Evolutionary conservation across 2,329 filamentous ascomycete species (phyloP), one percentile per base, ranked within the genome.

Genomic region (Alternaria panax): DNA sequence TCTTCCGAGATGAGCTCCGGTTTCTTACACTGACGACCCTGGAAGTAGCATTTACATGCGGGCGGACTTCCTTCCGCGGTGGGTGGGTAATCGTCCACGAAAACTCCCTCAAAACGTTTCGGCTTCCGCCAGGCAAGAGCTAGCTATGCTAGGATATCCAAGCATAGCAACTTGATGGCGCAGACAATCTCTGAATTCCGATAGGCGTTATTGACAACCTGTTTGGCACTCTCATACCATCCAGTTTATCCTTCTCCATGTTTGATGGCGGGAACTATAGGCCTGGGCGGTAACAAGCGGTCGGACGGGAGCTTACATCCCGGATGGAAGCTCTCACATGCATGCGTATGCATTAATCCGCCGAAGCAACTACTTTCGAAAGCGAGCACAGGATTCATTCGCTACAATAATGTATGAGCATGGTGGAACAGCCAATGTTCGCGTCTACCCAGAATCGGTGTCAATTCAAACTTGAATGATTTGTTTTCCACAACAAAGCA

Each of bases 151-250:
- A 34, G 51, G 36, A 47, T 30, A 40, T 5, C 24, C 48, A 54
- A 36, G 43, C 30, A 59, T 25, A 45, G 24, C 36, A 16, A 28
- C 14, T 32, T 14, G 8, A 48, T 56, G 45, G 51, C 45, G 45
- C 57, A 50, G 14, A n/a, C 30, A 42, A 59, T 51, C 32, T 43
- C 30, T 36, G 18, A 45, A 38, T 22, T 51, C 55, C 59, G 51
- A 32, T 30, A 58, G 59, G 51, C 55, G 51, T 55, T 59, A 50
- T 62, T 52, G 56, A 46, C 36, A 50, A 25, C 38, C 12, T 25
- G 11, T 34, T 50, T 54, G 51, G 45, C 38, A 41, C 14, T 48
- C 22, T 27, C 20, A 14, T 18, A 30, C 27, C 32, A 22, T 27
- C 43, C 7, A 30, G 40, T 20, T 7, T 22, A 28, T 46, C 8